Evolutionary conservation across 148 eudicot genomes (phyloP).

Genomic region (Heliosperma pusillum): DNA sequence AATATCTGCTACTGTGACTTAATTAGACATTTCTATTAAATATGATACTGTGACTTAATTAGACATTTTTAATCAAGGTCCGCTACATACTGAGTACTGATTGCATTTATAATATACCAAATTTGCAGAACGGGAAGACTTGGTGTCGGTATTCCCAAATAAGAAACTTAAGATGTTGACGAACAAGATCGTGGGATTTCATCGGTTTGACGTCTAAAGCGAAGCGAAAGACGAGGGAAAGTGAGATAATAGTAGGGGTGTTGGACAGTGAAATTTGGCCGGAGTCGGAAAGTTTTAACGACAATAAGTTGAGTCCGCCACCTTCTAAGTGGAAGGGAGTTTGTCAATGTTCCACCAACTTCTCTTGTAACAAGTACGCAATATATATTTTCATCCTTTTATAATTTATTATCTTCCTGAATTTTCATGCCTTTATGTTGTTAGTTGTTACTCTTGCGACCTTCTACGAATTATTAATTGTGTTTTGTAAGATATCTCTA

Average conservation of each 20-base stretch:
- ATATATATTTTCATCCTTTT: no score
- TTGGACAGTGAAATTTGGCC: constrained; percentile 10
- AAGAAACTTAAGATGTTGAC: background rate
- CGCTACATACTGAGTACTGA: no score
- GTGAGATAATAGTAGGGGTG: background rate
- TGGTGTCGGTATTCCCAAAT: constrained; percentile 4
- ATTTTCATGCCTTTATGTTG: no score
- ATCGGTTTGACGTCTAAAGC: background rate
- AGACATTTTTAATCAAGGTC: no score
- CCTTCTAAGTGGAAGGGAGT: constrained; percentile 16
- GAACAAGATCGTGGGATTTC: constrained; percentile 19
- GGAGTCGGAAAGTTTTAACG: constrained; percentile 10
- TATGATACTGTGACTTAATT: no score
- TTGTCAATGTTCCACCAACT: constrained; percentile 4
- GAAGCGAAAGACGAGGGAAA: background rate
- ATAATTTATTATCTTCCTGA: no score
- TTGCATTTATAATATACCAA: no score
- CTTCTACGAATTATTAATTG: no score
- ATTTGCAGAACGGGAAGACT: background rate
- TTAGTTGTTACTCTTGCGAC: no score
- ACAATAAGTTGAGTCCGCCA: constrained; percentile 1
- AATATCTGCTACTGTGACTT: no score
- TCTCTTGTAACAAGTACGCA: constrained; percentile 23
- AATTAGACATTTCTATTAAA: no score
- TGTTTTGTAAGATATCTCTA: no score